Percentiles rank a stretch among this genome's conserved stretches.
phyloP scores from a whole-genome alignment of 805 yeast genomes.

The Ogataea salicorniae region DNA sequence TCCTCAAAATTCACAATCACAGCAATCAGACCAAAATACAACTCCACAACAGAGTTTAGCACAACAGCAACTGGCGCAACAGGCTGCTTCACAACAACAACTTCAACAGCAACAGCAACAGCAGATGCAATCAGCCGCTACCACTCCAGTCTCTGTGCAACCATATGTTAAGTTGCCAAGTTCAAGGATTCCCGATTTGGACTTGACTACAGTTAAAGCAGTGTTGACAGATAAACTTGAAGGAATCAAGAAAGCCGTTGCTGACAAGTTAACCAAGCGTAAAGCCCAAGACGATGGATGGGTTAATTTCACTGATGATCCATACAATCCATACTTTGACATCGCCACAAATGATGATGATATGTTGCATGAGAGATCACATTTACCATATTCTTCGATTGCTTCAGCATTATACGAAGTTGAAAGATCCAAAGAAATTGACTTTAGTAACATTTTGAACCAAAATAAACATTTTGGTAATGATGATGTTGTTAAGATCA shows the following conservation, averaged over 20 bases:
- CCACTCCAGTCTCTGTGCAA: conserved; percentile 43
- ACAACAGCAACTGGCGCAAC: conserved; percentile 2
- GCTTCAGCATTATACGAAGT: conserved; percentile 63
- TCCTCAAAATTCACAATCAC: not conserved
- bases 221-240: conserved; percentile 70
- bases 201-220: conserved; percentile 73
- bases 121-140: conserved; percentile 10
- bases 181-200: conserved; percentile 90
- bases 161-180: conserved; percentile 86
- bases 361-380: conserved; percentile 46
- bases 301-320: conserved; percentile 83
- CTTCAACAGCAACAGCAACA: conserved; percentile 19
- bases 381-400: conserved; percentile 77
- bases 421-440: conserved; percentile 52
- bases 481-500: conserved; percentile 31
- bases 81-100: conserved; percentile 5
- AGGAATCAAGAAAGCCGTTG: conserved; percentile 77
- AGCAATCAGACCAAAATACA: not conserved
- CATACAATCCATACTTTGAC: conserved; percentile 75
- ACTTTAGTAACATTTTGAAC: conserved; percentile 39
- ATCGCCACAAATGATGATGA: conserved; percentile 49
- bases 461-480: conserved; percentile 36
- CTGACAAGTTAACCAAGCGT: conserved; percentile 72
- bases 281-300: conserved; percentile 66
- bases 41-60: not conserved